Percentiles rank a stretch among this genome's conserved stretches.
Conservation (phyloP, 1,139 yeast species). For the Pichia sp. region DNA sequence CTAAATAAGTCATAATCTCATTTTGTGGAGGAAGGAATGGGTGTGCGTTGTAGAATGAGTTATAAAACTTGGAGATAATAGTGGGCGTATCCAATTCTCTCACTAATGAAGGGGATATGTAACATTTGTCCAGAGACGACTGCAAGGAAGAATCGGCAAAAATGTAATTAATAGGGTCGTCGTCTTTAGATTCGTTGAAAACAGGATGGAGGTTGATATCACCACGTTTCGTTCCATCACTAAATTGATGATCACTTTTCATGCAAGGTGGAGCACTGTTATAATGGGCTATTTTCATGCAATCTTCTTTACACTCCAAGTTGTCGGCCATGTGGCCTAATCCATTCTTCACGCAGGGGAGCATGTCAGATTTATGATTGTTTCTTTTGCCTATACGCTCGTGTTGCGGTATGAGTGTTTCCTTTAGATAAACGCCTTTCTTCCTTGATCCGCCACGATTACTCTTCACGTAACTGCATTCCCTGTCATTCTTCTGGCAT, state of each 20-base stretch:
- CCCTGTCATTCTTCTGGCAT: conserved; percentile 30
- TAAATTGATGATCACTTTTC: conserved; percentile 1
- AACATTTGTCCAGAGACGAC: conserved; percentile 18
- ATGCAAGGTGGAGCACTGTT: conserved; percentile 23
- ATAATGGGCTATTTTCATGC: conserved; percentile 20
- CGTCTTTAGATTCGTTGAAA: conserved; percentile 25
- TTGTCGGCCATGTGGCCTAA: conserved; percentile 15
- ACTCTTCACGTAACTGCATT: conserved; percentile 41
- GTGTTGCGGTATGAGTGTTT: background rate
- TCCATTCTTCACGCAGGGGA: conserved; percentile 26
- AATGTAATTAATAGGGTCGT: conserved; percentile 17
- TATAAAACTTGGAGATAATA: conserved; percentile 33
- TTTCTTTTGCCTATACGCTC: background rate
- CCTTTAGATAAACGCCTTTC: conserved; percentile 33
- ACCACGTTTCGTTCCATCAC: background rate
- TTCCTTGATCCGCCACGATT: conserved; percentile 46
- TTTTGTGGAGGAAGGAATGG: conserved; percentile 37
- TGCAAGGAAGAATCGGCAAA: conserved; percentile 17
- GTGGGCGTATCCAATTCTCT: conserved; percentile 22
- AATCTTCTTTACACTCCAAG: conserved; percentile 20
- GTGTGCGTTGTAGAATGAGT: conserved; percentile 35
- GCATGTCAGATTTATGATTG: conserved; percentile 12
- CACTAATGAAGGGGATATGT: conserved; percentile 24
- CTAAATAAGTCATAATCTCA: conserved; percentile 30
- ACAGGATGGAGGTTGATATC: conserved; percentile 24